Evolutionary conservation across 352 stramenopile species (phyloP), one percentile per base, ranked within the genome.

Genomic region (Globisporangium echinulatum): DNA sequence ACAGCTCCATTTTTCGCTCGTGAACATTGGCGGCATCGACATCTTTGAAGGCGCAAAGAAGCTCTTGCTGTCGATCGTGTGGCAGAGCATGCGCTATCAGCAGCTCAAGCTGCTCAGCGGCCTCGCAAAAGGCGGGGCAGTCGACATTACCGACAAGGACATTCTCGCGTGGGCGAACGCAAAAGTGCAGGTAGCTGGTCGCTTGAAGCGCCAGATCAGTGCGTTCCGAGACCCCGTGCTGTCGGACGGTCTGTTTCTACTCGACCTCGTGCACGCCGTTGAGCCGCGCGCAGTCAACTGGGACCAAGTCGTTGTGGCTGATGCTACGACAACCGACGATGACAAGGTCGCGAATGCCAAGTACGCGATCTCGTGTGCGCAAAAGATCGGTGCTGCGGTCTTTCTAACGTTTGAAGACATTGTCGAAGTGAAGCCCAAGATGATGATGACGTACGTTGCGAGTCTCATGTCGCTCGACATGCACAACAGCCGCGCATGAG

Each of bases 331-430:
- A 33, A 74, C 68, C 48, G 75, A 94, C 33, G 90, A 96, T 4
- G 87, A 96, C 36, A 95, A 96, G 73, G 71, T 72, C 44, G 86
- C 79, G 67, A 98, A 98, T 70, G 87, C 88, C 42, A 96, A 96
- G 64, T 98, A 98, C 67, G 82, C 83, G 10, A 97, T 98, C 73
- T 96, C 78, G 66, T 94, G 92, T 58, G 90, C 90, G 42, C 85
- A 95, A 56, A 97, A 97, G 75, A 95, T 98, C 50, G 90, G 90
- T 17, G 92, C 90, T 9, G 77, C 77, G 14, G 87, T 97, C n/a
- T 98, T 98, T 66, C 64, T 97, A 9, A 96, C 88, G 46, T 95
- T 90, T 62, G 92, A 98, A 66, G 92, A 98, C 64, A 97, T 98
- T 62, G 85, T 97, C 40, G 88, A 97, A 69, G 90, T 97, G 59